Evolutionary conservation across 108 stramenopile genomes (phyloP), one percentile per base, ranked within the genome.

Genomic region (Cyclotella cryptica): DNA sequence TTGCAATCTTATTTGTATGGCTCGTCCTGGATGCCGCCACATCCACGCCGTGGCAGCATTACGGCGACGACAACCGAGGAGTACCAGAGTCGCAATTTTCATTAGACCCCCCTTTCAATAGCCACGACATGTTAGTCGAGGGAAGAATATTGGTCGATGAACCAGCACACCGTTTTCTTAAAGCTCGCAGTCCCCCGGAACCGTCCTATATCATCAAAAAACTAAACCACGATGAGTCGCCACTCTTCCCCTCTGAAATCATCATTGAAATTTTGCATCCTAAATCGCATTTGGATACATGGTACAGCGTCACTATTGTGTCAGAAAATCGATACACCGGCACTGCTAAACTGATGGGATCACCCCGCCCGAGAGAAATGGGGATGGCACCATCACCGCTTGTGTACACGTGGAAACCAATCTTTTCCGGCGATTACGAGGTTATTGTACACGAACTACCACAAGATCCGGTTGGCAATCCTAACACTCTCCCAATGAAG

Each of bases 331-430:
- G 22, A 29, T 81, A 81, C 28, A 74, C 80, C 13, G 80, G 74
- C 26, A 49, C 73, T 1, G 73, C 74, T 21, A 73, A 26, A 62
- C 43, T 80, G 39, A 11, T 80, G 52, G 41, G 45, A 13, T 72
- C 14, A 9, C 22, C 57, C 15, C 35, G 26, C 3, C 35, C 26
- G 0, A 3, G 7, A 12, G 62, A 11, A 18, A 44, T 4, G 19
- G 3, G 24, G 1, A 9, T 10, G 11, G 30, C 52, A n/a, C 13
- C 18, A 17, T 18, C 27, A 30, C 43, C 44, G 5, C 13, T 80
- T 58, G 28, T 74, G 29, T 74, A 70, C 45, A 54, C 62, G 0
- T 81, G 80, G 80, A 69, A 10, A 49, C 80, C 80, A 15, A 30
- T 42, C 42, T 71, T 81, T 43, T 30, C 65, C 1, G 73, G 51